A percentile compares a stretch with the other conserved stretches of the same genome.
These are phyloP conservation scores for Plenodomus tracheiphilus DNA, from an alignment of 2,329 filamentous ascomycete species.

Conservation along the genomic window DNA sequence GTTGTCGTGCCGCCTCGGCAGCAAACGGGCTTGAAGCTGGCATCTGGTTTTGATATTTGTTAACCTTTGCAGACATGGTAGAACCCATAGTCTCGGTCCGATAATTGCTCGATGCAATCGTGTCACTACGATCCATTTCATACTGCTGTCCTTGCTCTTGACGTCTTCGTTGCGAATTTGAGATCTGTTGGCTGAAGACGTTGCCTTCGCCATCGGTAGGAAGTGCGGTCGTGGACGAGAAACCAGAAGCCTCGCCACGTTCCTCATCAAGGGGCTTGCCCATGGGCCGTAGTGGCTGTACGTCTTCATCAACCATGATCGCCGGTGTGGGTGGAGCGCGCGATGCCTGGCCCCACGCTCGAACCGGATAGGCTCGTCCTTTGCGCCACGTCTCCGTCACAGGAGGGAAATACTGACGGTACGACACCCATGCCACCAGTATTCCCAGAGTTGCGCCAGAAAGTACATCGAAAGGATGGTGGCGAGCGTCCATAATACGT, in stretches of 20 bases:
- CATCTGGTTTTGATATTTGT: constrained; percentile 39
- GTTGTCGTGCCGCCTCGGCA: constrained; percentile 23
- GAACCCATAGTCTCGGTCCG: constrained; percentile 27
- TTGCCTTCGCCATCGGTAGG: constrained; percentile 29
- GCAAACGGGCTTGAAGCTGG: constrained; percentile 40
- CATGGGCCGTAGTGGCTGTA: constrained; percentile 35
- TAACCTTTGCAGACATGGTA: constrained; percentile 34
- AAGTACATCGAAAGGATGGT: constrained; percentile 65
- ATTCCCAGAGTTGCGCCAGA: constrained; percentile 59
- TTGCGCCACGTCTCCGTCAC: constrained; percentile 60
- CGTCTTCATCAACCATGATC: constrained; percentile 34
- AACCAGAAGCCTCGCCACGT: constrained; percentile 36
- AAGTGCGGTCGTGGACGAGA: constrained; percentile 24
- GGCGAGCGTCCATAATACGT: constrained; percentile 64
- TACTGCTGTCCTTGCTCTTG: constrained; percentile 28
- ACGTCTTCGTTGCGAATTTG: constrained; percentile 40
- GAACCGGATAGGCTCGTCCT: constrained; percentile 62
- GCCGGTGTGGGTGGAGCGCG: constrained; percentile 37
- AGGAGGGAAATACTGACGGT: constrained; percentile 63
- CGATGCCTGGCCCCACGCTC: constrained; percentile 55
- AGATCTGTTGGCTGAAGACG: constrained; percentile 46
- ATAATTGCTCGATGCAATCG: constrained; percentile 33
- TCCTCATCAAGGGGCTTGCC: constrained; percentile 37
- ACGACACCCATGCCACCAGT: constrained; percentile 56
- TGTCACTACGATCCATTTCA: constrained; percentile 38